Evolutionary conservation across 306 rosid genomes (phyloP), one percentile per base, ranked within the genome.

Genomic region (Benincasa hispida): DNA sequence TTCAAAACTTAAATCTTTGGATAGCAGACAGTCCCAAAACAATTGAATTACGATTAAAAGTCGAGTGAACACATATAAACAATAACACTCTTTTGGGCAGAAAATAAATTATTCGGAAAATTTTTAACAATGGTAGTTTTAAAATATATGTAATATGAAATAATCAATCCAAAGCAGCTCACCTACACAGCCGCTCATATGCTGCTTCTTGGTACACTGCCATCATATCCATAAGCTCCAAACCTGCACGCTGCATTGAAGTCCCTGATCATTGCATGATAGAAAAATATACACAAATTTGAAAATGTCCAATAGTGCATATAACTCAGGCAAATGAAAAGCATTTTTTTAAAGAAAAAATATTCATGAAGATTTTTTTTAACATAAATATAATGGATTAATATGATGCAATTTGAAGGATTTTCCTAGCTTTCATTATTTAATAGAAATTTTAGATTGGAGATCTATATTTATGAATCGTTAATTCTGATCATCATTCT

Each of bases 131-230:
- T 19, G 4, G 50, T 37, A 35, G 72, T 68, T 70, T 50, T 1
- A 47, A 27, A 70, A 25, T 22, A 69, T 45, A 15, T 37, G 50
- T 19, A 63, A 35, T 7, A 14, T 6, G 32, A 47, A n/a, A 47
- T 27, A 8, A 27, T 70, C 24, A 47, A 70, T 70, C 27, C 22
- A 66, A 8, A 55, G 69, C 76, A 73, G 73, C 63, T 74, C 81
- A 90, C 98, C 97, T 93, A 96, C 98, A 93, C 74, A 94, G 89
- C 65, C 96, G 96, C 85, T 90, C 99, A 85, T 92, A 94, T 45
- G 99, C 97, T 82, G 95, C 99, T 80, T 94, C 99, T 87, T 94
- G 99, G 82, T 94, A 89, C 74, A 92, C 97, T 17, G 97, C 96
- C 96, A 94, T 94, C 96, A 90, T 89, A 82, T 94, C 99, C 96